Percentiles rank a stretch among this genome's conserved stretches.
These are phyloP conservation scores for Aspergillus sclerotioniger DNA, from an alignment of 495 filamentous ascomycete genomes.

Conservation along the genomic window DNA sequence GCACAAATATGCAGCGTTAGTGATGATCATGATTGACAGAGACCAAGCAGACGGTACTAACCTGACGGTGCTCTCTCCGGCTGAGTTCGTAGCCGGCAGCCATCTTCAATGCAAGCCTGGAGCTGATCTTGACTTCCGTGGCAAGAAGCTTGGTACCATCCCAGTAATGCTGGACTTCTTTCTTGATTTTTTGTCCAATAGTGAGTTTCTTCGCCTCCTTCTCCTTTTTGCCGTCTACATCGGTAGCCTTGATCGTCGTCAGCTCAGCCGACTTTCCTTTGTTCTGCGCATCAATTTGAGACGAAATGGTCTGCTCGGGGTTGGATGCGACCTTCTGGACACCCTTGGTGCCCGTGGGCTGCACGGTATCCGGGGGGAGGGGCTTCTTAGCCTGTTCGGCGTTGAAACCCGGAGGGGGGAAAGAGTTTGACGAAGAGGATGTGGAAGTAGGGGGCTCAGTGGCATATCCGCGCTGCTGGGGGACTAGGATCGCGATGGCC, in stretches of 20 bases:
- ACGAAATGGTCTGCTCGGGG: slow-evolving; percentile 35
- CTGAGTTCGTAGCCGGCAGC: slow-evolving; percentile 95
- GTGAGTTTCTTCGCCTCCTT: slow-evolving; percentile 85
- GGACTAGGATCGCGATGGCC: slow-evolving; percentile 65
- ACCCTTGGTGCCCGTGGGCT: slow-evolving; percentile 22
- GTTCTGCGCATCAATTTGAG: slow-evolving; percentile 46
- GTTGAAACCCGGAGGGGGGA: slow-evolving; percentile 93
- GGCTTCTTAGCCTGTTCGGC: slow-evolving; percentile 88
- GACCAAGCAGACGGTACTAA: slow-evolving; percentile 26
- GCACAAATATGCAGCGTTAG: slow-evolving; percentile 6
- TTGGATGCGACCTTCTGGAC: slow-evolving; percentile 23
- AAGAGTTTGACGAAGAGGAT: slow-evolving; percentile 49
- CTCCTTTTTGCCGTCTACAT: slow-evolving; percentile 55
- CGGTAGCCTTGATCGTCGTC: slow-evolving; percentile 43
- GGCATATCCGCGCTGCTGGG: slow-evolving; percentile 56
- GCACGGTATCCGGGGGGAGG: slow-evolving; percentile 50
- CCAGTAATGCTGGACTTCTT: slow-evolving; percentile 92
- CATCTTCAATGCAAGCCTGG: slow-evolving; percentile 91
- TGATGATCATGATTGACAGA: not conserved
- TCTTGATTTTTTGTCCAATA: slow-evolving; percentile 86
- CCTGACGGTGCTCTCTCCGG: slow-evolving; percentile 86
- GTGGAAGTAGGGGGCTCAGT: slow-evolving; percentile 69
- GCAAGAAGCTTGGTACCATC: slow-evolving; percentile 98
- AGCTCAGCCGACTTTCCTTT: slow-evolving; percentile 43
- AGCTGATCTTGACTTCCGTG: slow-evolving; percentile 89